Evolutionary conservation across 768 basidiomycete species (phyloP), one percentile per base, ranked within the genome.

Genomic region (Candolleomyces aberdarensis): DNA sequence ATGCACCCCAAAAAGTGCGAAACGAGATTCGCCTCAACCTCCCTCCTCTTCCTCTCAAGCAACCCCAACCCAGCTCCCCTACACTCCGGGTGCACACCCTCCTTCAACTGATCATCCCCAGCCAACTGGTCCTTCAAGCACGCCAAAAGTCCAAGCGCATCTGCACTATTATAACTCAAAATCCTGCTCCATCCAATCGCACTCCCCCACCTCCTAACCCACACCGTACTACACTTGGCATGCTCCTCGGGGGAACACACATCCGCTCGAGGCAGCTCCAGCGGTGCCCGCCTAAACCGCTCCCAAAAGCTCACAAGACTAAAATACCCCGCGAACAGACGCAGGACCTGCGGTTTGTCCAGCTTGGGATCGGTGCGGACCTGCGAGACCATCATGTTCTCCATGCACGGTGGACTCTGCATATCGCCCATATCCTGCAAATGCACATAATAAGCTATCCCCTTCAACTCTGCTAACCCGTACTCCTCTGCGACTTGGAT

Each of bases 231-330:
- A 59, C 78, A 80, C 26, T 65, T 65, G 10, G 63, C 61, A 44
- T 74, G 74, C 8, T 55, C 64, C 19, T 69, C 66, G 0, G 51
- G 53, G 1, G 66, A 56, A 57, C 75, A 76, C 29, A 40, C 65
- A 32, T 58, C 48, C 3, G 52, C 65, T 22, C 62, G 64, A n/a
- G 64, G 66, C 10, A 76, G 66, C 41, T 63, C 62, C 19, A 72
- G 65, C 13, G 77, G 70, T 3, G 59, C 62, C 5, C 72, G 66
- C n/a, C 71, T 63, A 32, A 72, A 64, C 7, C 70, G 67, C 60
- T 80, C 76, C 70, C 74, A 76, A 19, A 75, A 70, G 17, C 64
- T 70, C 20, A 72, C 71, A 31, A 80, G 74, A 14, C 74, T 74
- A 59, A 69, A 69, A 60, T 78, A 68, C 9, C 78, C 78, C 2